Conservation (phyloP, 176 grass and related monocot genomes). For the Stipa capillata region DNA sequence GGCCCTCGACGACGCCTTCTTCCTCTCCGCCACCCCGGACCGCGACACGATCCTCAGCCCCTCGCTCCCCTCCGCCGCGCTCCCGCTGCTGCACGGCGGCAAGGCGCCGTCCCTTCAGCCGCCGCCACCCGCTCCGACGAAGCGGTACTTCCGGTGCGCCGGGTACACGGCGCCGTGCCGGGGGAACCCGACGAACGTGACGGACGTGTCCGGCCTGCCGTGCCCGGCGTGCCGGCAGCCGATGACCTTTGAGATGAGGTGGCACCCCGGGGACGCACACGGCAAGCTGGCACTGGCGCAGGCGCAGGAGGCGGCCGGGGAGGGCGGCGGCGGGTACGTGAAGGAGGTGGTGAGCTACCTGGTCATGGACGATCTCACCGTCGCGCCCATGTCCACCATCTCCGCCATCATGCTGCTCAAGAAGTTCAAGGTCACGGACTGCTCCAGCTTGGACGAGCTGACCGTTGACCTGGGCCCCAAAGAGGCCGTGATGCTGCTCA, state of each 20-base stretch:
- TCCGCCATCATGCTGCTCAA: slow-evolving; percentile 57
- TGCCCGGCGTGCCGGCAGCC: slow-evolving; percentile 36
- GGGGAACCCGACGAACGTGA: slow-evolving; percentile 14
- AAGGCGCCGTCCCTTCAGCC: not conserved
- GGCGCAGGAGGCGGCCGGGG: slow-evolving; percentile 2
- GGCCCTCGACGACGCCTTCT: slow-evolving; percentile 35
- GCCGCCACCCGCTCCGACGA: not conserved
- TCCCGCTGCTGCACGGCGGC: slow-evolving; percentile 1
- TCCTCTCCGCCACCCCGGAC: slow-evolving; percentile 4
- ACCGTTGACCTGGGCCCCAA: slow-evolving; percentile 19
- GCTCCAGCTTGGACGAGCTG: slow-evolving; percentile 32
- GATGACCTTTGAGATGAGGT: slow-evolving; percentile 32
- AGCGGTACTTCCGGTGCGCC: slow-evolving; percentile 29
- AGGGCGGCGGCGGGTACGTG: slow-evolving; percentile 34
- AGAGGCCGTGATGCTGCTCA: slow-evolving; percentile 47
- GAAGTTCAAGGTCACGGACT: slow-evolving; percentile 47
- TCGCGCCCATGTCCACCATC: slow-evolving; percentile 64
- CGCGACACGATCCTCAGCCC: slow-evolving; percentile 40
- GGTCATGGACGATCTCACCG: slow-evolving; percentile 60
- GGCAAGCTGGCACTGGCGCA: slow-evolving; percentile 3
- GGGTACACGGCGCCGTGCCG: not conserved
- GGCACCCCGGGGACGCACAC: slow-evolving; percentile 20
- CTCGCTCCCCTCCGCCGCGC: slow-evolving; percentile 7
- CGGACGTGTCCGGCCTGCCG: slow-evolving; percentile 19
- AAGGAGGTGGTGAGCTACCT: slow-evolving; percentile 44